Conservation (phyloP, 306 rosid species). For the Cucurbita moschata region DNA sequence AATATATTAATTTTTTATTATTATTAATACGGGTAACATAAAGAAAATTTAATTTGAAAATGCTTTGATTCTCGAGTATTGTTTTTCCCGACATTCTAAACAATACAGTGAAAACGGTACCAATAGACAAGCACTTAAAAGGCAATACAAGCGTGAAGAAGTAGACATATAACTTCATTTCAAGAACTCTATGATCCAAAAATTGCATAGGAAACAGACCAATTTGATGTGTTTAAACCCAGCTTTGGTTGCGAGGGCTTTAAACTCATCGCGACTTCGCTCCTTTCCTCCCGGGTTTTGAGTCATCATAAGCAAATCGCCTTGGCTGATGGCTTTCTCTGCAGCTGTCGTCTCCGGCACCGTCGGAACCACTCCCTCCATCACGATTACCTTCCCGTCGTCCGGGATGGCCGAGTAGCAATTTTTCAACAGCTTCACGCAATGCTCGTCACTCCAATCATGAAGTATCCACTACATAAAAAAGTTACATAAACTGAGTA, state of each 20-base stretch:
- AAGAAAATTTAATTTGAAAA: no score
- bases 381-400: slow-evolving; percentile 35
- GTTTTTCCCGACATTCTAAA: no score
- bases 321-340: background rate
- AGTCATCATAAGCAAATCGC: slow-evolving; percentile 38
- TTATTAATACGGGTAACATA: no score
- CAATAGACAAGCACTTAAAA: no score
- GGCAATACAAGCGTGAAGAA: no score
- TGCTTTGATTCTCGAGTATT: no score
- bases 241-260: slow-evolving; percentile 27
- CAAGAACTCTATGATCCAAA: slow-evolving; percentile 42
- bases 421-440: slow-evolving; percentile 27
- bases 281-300: slow-evolving; percentile 39
- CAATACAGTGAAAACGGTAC: no score
- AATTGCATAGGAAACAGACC: slow-evolving; percentile 16
- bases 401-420: slow-evolving; percentile 30
- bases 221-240: slow-evolving; percentile 33
- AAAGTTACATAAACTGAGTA: no score
- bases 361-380: slow-evolving; percentile 24
- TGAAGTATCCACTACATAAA: slow-evolving; percentile 23
- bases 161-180: slow-evolving; percentile 7
- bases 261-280: slow-evolving; percentile 25
- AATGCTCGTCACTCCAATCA: slow-evolving; percentile 23
- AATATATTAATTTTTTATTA: no score
- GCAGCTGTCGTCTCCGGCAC: slow-evolving; percentile 12